Base-by-base conservation (phyloP, 176 grass and related monocot species). In the Aegilops tauschii region DNA sequence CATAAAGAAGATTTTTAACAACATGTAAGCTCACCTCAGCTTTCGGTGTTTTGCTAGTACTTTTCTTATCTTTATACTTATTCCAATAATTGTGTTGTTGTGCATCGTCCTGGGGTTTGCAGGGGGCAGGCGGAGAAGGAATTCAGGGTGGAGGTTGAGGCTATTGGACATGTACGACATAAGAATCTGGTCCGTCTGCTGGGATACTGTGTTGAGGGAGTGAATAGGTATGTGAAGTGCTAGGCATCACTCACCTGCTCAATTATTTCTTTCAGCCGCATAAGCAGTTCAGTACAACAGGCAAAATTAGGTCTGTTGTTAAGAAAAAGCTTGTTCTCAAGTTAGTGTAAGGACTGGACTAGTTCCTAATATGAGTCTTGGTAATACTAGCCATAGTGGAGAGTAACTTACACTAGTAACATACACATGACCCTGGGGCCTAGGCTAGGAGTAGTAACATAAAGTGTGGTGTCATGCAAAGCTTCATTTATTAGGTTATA, bases 121-220 rank as follows among this genome's bases (percentile, higher is more conserved):
- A 99, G 97, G 87, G 97, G 97, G 2, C 97, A 99, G 77, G 97
- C 97, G 61, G 97, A 99, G 78, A 99, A 94, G 78, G 97, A 99
- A 87, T 99, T 99, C 78, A 99, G 97, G 80, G 94, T 99, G 23
- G 97, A 99, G 90, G 97, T 96, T 56, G 97, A 99, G 81, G 97
- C 97, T 77, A 99, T 99, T 93, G 97, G 97, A 67, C 94, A 99
- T 84, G 97, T 99, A 35, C 79, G 97, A 16, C 97, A 99, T 59
- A 99, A 99, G 77, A 99, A 99, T 90, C 81, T 99, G 73, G 97
- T 93, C 86, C 94, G 97, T 31, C 85, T 99, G 17, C 79, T 99
- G 88, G 97, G 97, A 65, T 99, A 99, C 78, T 99, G 94, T 87
- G 87, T 99, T 31, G 97, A 99, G 89, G 97, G 97, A 42, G 87